Conservation (phyloP, 306 rosid species). For the Citrullus mucosospermus region DNA sequence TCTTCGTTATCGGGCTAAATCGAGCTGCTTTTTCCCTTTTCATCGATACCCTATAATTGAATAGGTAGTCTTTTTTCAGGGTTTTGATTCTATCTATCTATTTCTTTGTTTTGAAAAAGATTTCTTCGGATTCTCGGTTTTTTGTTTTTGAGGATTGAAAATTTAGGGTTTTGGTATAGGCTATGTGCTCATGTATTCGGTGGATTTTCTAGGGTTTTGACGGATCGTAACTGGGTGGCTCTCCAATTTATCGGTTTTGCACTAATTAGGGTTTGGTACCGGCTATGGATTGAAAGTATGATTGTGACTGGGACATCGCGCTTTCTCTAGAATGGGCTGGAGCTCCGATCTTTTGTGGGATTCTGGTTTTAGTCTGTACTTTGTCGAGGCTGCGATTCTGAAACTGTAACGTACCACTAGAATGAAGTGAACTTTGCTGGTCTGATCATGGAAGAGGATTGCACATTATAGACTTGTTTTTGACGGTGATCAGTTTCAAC, state of each 20-base stretch:
- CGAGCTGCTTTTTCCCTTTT: conserved; percentile 12
- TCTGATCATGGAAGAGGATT: conserved; percentile 67
- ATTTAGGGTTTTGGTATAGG: conserved; percentile 20
- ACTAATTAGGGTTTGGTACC: conserved; percentile 33
- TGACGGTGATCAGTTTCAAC: conserved; percentile 30
- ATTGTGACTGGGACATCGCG: conserved; percentile 8
- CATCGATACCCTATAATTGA: conserved; percentile 12
- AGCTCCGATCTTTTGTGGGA: conserved; percentile 21
- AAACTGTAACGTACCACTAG: conserved; percentile 34
- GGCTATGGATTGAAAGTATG: conserved; percentile 14
- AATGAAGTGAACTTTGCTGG: conserved; percentile 24
- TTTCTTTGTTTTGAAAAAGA: background rate
- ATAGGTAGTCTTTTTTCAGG: conserved; percentile 5
- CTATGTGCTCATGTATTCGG: conserved; percentile 8
- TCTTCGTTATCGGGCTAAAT: conserved; percentile 9
- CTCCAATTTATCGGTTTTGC: conserved; percentile 16
- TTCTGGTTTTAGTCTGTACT: conserved; percentile 23
- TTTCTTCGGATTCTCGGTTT: background rate
- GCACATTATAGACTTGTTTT: conserved; percentile 25
- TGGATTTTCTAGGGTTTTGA: conserved; percentile 33
- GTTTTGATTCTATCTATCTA: conserved; percentile 1
- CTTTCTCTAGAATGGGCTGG: conserved; percentile 15
- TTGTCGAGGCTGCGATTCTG: conserved; percentile 25
- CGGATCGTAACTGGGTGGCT: conserved; percentile 33
- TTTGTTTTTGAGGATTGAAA: conserved; percentile 8